Percentiles rank a stretch among this genome's conserved stretches.
phyloP scores from a whole-genome alignment of 495 filamentous ascomycete species.

The Podospora bellae-mahoneyi region DNA sequence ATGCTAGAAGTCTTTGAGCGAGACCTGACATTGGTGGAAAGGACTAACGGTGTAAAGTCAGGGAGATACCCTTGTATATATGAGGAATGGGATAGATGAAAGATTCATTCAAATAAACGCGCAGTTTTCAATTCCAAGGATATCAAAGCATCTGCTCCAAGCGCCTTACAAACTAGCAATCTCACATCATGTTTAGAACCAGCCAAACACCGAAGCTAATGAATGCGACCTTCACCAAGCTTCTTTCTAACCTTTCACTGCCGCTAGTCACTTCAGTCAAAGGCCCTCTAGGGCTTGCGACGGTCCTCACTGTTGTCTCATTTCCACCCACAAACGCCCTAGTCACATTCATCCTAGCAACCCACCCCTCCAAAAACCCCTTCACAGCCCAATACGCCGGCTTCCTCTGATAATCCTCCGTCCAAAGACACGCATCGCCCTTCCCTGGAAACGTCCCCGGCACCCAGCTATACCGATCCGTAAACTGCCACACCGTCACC shows the following conservation, averaged over 20 bases:
- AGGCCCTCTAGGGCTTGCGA: neutral
- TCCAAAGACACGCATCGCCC: slow-evolving; percentile 52
- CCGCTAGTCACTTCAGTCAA: neutral
- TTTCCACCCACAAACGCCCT: neutral
- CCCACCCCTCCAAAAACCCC: slow-evolving; percentile 26
- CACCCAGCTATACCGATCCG: slow-evolving; percentile 59
- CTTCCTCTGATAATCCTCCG: slow-evolving; percentile 47
- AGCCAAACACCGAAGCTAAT: neutral
- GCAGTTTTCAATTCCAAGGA: neutral
- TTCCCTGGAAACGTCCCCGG: slow-evolving; percentile 48
- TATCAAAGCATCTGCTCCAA: neutral
- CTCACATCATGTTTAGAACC: neutral
- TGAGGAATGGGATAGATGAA: neutral
- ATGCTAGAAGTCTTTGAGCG: neutral
- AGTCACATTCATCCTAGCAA: neutral
- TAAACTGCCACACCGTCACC: slow-evolving; percentile 62
- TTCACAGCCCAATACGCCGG: slow-evolving; percentile 45
- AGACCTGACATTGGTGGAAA: neutral
- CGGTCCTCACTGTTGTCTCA: neutral
- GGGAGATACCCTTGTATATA: slow-evolving; percentile 2
- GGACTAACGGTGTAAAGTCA: neutral
- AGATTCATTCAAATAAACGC: neutral
- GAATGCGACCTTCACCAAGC: neutral
- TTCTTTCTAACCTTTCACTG: neutral
- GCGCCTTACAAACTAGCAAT: neutral